Evolutionary conservation across 2,329 filamentous ascomycete species (phyloP).

Genomic region (Colletotrichum sp.): DNA sequence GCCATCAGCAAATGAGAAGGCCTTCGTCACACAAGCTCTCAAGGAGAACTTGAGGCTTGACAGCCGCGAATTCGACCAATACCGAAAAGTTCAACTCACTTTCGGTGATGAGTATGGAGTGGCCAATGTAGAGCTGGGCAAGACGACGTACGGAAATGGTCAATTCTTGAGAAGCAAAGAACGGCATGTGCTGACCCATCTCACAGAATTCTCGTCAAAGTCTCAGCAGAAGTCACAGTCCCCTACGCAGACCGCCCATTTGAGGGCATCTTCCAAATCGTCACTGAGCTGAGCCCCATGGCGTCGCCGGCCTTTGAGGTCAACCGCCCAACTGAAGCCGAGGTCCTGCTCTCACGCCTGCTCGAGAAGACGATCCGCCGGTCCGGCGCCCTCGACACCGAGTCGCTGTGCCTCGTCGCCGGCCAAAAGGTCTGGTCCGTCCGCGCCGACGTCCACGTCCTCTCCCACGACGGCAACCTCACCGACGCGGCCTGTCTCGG

Average conservation of each 20-base stretch:
- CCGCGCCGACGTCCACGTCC: conserved; percentile 88
- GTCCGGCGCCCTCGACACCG: conserved; percentile 90
- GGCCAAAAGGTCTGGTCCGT: conserved; percentile 91
- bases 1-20: conserved; percentile 86
- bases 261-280: conserved; percentile 93
- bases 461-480: conserved; percentile 89
- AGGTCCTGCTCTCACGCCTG: conserved; percentile 84
- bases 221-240: conserved; percentile 86
- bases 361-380: conserved; percentile 95
- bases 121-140: conserved; percentile 85
- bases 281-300: conserved; percentile 91
- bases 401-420: conserved; percentile 92
- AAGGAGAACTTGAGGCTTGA: conserved; percentile 83
- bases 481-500: conserved; percentile 87
- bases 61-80: conserved; percentile 80
- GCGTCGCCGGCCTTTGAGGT: conserved; percentile 89
- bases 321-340: conserved; percentile 81
- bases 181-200: not conserved
- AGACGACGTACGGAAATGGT: conserved; percentile 70
- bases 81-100: conserved; percentile 75
- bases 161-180: not conserved
- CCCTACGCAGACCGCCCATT: conserved; percentile 90
- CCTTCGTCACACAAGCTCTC: conserved; percentile 84
- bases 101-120: conserved; percentile 94
- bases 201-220: conserved; percentile 77